phyloP scores from a whole-genome alignment of 257 asterid genomes.

The Lavandula angustifolia region DNA sequence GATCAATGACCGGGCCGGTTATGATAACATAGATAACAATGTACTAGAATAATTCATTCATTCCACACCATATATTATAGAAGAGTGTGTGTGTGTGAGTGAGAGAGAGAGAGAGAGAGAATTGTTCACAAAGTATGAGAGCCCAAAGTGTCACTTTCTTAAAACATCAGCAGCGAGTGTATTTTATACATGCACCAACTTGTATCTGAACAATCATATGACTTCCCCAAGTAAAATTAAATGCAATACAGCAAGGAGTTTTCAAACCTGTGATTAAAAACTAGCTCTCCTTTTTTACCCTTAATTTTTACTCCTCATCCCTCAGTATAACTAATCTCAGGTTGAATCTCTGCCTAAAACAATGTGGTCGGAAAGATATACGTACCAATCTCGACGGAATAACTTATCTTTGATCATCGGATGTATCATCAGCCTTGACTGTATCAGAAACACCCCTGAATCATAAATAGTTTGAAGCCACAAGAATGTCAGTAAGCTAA shows the following conservation, averaged over 20 bases:
- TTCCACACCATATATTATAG: no score
- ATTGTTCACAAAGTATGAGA: not conserved
- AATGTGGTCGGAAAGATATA: not conserved
- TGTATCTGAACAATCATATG: not conserved
- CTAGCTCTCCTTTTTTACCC: not conserved
- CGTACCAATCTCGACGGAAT: not conserved
- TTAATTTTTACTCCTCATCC: not conserved
- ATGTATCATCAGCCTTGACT: conserved; percentile 38
- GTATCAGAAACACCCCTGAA: conserved; percentile 44
- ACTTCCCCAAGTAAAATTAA: conserved; percentile 1
- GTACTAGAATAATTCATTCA: no score
- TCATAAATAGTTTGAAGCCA: conserved; percentile 2
- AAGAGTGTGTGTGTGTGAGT: no score
- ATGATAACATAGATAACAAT: no score
- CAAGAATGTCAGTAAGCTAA: not conserved
- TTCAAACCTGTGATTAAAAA: conserved; percentile 3
- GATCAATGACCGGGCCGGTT: no score
- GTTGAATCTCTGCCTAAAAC: conserved; percentile 12
- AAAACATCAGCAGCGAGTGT: not conserved
- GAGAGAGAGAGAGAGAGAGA: not conserved
- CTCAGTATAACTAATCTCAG: conserved; percentile 18
- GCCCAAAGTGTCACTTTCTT: not conserved
- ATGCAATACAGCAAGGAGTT: not conserved
- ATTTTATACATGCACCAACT: not conserved
- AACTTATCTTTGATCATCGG: conserved; percentile 31